Evolutionary conservation across 192 early-diverging fungal species (phyloP), one percentile per base, ranked within the genome.

Genomic region (Coemansia sp.): DNA sequence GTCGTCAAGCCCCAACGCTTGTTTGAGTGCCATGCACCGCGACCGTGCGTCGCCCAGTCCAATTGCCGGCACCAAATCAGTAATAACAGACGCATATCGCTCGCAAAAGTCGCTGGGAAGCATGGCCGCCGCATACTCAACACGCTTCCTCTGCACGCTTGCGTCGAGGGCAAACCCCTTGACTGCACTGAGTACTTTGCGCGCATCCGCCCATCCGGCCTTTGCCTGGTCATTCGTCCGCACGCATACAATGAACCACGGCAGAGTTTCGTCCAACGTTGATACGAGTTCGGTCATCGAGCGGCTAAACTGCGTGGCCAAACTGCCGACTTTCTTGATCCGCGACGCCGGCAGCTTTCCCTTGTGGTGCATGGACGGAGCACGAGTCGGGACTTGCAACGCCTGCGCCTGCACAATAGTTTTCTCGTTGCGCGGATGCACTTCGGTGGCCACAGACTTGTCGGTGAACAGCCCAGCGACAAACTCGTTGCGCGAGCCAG

Each of bases 191-290:
- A 49, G 87, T 76, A 57, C 93, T 71, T 73, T 92, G 87, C 49
- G 85, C 66, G 52, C 94, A 68, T 59, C 88, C 67, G 65, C 90
- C 85, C 48, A 86, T 68, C 35, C 82, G 59, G 23, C 92, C 64
- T 80, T 95, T 89, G 14, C 79, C 59, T 60, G 82, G 79, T 59
- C 95, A 91, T 85, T 78, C 23, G 94, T 88, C 27, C 85, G 79
- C 29, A 95, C 71, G 77, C 93, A 94, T 50, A 92, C 83, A 13
- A 96, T 82, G 45, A 88, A 85, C 91, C 94, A 98, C 14, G 90
- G 82, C 20, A 83, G 81, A 0, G 94, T 94, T 56, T 94, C 89
- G 35, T 83, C 72, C 59, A 95, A 81, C 2, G 95, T 90, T n/a
- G 87, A 80, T 14, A 90, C 69, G 50, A 97, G 79, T 57, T 94